Evolutionary conservation across 2,329 filamentous ascomycete species (phyloP).

Genomic region (Thielaviopsis populi): DNA sequence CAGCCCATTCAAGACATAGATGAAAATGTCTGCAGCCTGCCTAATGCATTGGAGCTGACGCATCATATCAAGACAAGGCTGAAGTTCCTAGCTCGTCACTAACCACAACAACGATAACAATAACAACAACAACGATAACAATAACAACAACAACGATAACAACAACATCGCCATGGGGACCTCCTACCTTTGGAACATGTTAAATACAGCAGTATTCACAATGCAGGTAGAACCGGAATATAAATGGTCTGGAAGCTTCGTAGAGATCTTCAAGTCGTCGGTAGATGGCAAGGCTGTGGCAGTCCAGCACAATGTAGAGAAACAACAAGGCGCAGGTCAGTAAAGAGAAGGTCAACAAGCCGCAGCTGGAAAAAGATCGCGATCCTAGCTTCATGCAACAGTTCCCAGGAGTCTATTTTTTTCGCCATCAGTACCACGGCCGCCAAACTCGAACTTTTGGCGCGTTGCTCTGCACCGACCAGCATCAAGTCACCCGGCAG

Average conservation of each 20-base stretch:
- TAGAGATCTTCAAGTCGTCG: background rate
- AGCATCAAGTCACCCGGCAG: background rate
- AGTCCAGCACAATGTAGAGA: background rate
- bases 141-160: too few relatives aligned
- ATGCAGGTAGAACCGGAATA: background rate
- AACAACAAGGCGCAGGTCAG: background rate
- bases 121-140: too few relatives aligned
- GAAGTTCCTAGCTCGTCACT: background rate
- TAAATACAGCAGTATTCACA: background rate
- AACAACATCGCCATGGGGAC: background rate
- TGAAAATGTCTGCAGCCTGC: background rate
- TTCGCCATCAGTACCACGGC: constrained; percentile 11
- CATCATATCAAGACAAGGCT: background rate
- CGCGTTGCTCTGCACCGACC: background rate
- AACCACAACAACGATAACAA: too few relatives aligned
- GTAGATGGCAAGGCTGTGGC: background rate
- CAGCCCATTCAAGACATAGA: background rate
- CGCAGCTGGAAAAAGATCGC: background rate
- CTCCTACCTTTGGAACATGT: constrained; percentile 4
- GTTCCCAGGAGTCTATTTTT: background rate
- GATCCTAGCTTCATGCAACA: constrained; percentile 2
- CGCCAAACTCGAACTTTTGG: constrained; percentile 5
- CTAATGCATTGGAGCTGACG: background rate
- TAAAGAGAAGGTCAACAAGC: background rate
- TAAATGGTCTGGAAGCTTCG: background rate